Evolutionary conservation across 306 rosid genomes (phyloP).

Genomic region (Dalbergia oliveri): DNA sequence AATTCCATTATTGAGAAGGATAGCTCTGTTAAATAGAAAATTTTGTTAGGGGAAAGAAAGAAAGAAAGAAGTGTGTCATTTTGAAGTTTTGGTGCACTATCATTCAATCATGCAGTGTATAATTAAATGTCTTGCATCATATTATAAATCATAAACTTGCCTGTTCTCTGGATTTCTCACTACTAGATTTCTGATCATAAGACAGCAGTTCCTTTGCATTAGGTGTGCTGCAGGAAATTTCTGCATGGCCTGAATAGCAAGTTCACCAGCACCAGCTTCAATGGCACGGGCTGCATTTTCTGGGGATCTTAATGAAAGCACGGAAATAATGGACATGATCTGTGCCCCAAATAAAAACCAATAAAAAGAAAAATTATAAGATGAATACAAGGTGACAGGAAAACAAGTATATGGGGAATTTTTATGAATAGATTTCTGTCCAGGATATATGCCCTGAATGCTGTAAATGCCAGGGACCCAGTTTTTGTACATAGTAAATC

Average conservation of each 20-base stretch:
- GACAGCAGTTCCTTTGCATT: slow-evolving; percentile 87
- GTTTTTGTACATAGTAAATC: slow-evolving; percentile 4
- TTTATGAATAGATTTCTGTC: neutral
- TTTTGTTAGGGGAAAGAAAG: slow-evolving; percentile 11
- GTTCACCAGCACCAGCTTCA: slow-evolving; percentile 97
- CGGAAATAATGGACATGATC: slow-evolving; percentile 77
- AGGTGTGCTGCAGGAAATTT: slow-evolving; percentile 80
- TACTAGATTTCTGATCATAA: slow-evolving; percentile 91
- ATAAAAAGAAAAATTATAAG: slow-evolving; percentile 19
- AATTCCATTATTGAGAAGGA: slow-evolving; percentile 73
- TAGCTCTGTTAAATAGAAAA: slow-evolving; percentile 63
- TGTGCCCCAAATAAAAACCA: slow-evolving; percentile 50
- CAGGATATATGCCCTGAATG: neutral
- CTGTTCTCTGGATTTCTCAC: slow-evolving; percentile 89
- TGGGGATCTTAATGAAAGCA: slow-evolving; percentile 84
- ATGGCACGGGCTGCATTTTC: slow-evolving; percentile 87
- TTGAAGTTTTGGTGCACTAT: too few species aligned
- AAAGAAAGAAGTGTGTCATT: neutral
- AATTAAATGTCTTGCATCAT: neutral
- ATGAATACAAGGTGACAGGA: slow-evolving; percentile 16
- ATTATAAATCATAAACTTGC: slow-evolving; percentile 47
- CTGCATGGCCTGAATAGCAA: slow-evolving; percentile 90
- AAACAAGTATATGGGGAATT: slow-evolving; percentile 10
- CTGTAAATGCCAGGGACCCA: slow-evolving; percentile 1
- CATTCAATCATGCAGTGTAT: neutral